These are phyloP conservation scores for Moelleriella libera DNA, from an alignment of 2,329 filamentous ascomycete species.

Conservation along the genomic window DNA sequence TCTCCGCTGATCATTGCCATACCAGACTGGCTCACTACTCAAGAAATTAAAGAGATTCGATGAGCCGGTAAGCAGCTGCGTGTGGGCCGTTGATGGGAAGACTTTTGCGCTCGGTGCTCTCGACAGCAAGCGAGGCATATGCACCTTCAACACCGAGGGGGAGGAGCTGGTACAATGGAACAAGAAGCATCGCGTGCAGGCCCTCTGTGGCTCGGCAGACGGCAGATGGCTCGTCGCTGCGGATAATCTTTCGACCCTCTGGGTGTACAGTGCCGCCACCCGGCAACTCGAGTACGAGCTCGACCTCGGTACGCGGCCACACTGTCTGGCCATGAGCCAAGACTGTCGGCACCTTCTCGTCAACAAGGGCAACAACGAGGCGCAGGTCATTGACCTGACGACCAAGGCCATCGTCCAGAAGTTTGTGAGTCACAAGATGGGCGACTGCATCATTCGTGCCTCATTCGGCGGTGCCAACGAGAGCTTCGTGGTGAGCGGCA, in stretches of 20 bases:
- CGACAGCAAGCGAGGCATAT: constrained; percentile 50
- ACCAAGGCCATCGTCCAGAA: constrained; percentile 57
- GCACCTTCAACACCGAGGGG: constrained; percentile 55
- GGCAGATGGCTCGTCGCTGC: constrained; percentile 70
- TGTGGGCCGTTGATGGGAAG: constrained; percentile 71
- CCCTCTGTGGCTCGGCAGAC: constrained; percentile 70
- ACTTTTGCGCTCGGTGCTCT: constrained; percentile 71
- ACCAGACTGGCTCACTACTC: constrained; percentile 47
- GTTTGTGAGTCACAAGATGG: constrained; percentile 64
- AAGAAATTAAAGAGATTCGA: constrained; percentile 54
- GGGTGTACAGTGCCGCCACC: constrained; percentile 71
- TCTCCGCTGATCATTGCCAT: not conserved
- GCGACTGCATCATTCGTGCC: constrained; percentile 66
- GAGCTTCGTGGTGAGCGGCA: constrained; percentile 83
- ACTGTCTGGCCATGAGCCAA: constrained; percentile 65
- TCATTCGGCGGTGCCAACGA: constrained; percentile 81
- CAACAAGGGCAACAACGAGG: constrained; percentile 64
- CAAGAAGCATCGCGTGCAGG: constrained; percentile 63
- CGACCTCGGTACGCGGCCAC: constrained; percentile 49
- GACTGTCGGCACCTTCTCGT: constrained; percentile 75
- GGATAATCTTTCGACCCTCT: constrained; percentile 53
- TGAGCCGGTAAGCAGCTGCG: constrained; percentile 78
- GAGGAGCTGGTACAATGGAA: constrained; percentile 51
- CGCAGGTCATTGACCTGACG: constrained; percentile 65
- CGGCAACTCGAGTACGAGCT: constrained; percentile 64